Evolutionary conservation across 2,329 filamentous ascomycete genomes (phyloP).

Genomic region (Elsinoe australis): DNA sequence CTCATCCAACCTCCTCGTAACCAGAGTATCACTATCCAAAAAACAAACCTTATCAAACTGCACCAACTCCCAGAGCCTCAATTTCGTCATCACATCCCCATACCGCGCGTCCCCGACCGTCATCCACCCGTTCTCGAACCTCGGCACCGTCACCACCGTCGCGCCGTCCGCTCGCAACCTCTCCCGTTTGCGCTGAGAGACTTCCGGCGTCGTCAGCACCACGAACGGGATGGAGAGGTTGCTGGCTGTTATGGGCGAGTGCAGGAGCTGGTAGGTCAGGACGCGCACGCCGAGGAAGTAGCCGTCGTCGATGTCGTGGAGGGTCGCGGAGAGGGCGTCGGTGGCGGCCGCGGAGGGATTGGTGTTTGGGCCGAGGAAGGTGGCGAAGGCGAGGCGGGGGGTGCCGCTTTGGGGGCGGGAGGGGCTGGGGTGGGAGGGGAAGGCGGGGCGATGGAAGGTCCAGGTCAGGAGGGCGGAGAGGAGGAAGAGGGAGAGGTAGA

Average conservation of each 20-base stretch:
- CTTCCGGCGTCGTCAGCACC: conserved; percentile 32
- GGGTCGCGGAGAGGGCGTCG: conserved; percentile 21
- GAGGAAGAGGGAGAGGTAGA: conserved; percentile 31
- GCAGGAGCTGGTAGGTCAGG: conserved; percentile 34
- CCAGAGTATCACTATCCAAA: conserved; percentile 30
- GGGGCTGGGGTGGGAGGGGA: not conserved
- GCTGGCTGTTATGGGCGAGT: conserved; percentile 30
- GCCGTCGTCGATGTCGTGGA: conserved; percentile 26
- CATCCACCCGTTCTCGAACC: conserved; percentile 30
- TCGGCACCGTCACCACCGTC: conserved; percentile 30
- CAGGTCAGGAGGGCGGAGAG: conserved; percentile 30
- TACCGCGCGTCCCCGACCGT: conserved; percentile 26
- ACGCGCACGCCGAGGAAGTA: conserved; percentile 32
- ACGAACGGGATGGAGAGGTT: conserved; percentile 33
- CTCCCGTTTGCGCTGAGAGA: conserved; percentile 29
- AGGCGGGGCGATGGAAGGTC: conserved; percentile 22
- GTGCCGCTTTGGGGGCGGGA: conserved; percentile 8
- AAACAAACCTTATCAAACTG: conserved; percentile 32
- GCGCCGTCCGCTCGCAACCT: conserved; percentile 31
- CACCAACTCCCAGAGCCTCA: conserved; percentile 31
- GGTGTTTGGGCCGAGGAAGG: conserved; percentile 30
- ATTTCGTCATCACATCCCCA: conserved; percentile 32
- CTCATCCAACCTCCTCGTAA: conserved; percentile 27
- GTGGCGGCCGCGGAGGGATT: conserved; percentile 22
- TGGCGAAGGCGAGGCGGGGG: conserved; percentile 31